Evolutionary conservation across 257 asterid genomes (phyloP), one percentile per base, ranked within the genome.

Genomic region (Agastache rugosa): DNA sequence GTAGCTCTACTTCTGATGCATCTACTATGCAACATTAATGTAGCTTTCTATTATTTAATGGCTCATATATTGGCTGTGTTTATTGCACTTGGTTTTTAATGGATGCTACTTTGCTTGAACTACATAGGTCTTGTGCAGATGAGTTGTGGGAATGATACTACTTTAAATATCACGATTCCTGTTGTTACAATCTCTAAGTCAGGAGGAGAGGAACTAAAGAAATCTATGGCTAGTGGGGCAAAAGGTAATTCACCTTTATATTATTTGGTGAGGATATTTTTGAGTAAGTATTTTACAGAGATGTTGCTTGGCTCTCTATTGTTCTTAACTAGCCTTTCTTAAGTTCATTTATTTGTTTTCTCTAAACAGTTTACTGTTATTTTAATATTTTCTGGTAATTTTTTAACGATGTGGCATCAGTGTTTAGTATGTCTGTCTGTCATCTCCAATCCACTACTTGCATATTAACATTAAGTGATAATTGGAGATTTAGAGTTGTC

Each of bases 181-280:
- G 96, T 95, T 74, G 78, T 91, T 65, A 88, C 85, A 74, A 83
- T 91, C 67, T 82, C 99, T 20, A 88, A 87, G 80, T 87, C 92
- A 25, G 94, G 83, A 77, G 99, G 96, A 80, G 92, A 84, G 50
- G 90, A 81, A 64, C 73, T 95, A 69, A 86, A 84, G 80, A 81
- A 88, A 74, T 84, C 85, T 55, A 78, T 95, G 80, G 86, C 73
- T 45, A 75, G 69, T 47, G 89, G 91, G 71, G 81, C 63, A 25
- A 82, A 75, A 80, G 98, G 99, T 90, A 71, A 80, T 77, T 48
- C 58, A 50, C 56, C 64, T 65, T 78, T 22, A 55, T 71, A 50
- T 55, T 67, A 27, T 76, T 69, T 78, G 67, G 44, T 71, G 48
- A 76, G 67, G 75, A 12, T 69, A 54, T 39, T 17, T 55, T 72